Percentiles rank a stretch among this genome's conserved stretches.
These are phyloP conservation scores for Purshia tridentata DNA, from an alignment of 306 rosid species.

Conservation along the genomic window DNA sequence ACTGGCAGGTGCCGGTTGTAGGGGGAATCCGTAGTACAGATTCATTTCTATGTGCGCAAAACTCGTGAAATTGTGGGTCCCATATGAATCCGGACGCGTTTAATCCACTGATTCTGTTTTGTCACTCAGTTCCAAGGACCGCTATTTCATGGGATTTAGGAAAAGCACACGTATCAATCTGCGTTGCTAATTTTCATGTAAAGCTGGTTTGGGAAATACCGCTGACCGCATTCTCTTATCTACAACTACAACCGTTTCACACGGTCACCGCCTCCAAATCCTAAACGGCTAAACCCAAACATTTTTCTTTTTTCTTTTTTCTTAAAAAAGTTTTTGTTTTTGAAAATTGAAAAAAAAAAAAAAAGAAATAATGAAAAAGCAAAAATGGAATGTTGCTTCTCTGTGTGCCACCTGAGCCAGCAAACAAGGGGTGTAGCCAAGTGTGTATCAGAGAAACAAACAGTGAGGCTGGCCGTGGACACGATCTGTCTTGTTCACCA, in stretches of 20 bases:
- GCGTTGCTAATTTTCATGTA: slow-evolving; percentile 30
- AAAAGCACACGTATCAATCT: slow-evolving; percentile 35
- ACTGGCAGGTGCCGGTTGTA: too few species aligned
- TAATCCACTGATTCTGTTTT: background rate
- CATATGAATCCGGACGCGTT: background rate
- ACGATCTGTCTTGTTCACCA: slow-evolving; percentile 50
- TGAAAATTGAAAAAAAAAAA: background rate
- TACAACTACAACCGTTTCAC: slow-evolving; percentile 35
- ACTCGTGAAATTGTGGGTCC: background rate
- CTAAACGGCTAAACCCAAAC: background rate
- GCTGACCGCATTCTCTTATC: slow-evolving; percentile 49
- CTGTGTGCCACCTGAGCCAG: slow-evolving; percentile 49
- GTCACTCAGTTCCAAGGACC: too few species aligned
- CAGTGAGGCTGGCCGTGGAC: slow-evolving; percentile 49
- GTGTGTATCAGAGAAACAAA: slow-evolving; percentile 54
- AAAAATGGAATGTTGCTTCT: background rate
- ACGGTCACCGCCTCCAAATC: slow-evolving; percentile 35
- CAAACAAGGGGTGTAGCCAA: slow-evolving; percentile 48
- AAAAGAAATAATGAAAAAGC: slow-evolving; percentile 4
- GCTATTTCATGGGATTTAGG: slow-evolving; percentile 16
- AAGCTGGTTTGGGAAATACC: slow-evolving; percentile 34
- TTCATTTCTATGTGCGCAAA: background rate
- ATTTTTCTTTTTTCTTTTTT: too few species aligned
- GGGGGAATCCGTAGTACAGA: background rate
- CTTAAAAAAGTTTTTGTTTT: too few species aligned